Evolutionary conservation across 2,329 filamentous ascomycete species (phyloP).

Genomic region (Tolypocladium nubicola): DNA sequence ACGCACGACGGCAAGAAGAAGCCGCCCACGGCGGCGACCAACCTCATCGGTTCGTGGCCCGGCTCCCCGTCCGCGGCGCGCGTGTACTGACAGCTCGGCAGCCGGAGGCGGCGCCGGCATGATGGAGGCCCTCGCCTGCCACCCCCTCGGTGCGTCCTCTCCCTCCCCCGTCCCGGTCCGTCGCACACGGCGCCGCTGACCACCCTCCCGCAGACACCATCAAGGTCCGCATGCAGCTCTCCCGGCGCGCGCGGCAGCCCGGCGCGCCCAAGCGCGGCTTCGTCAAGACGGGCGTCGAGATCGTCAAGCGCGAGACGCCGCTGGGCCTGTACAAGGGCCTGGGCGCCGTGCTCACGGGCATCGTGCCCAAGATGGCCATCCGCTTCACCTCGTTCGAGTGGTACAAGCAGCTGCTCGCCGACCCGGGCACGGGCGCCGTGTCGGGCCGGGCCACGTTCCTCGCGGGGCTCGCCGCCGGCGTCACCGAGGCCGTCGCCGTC

Average conservation of each 20-base stretch:
- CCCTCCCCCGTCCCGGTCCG: too few species aligned
- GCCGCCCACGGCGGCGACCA: slow-evolving; percentile 77
- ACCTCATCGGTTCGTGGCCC: slow-evolving; percentile 65
- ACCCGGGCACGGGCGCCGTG: slow-evolving; percentile 55
- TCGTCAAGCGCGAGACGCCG: slow-evolving; percentile 81
- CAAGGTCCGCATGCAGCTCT: slow-evolving; percentile 99
- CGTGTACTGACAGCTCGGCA: slow-evolving; percentile 25
- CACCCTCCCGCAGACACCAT: slow-evolving; percentile 75
- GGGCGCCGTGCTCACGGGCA: slow-evolving; percentile 91
- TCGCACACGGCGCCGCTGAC: not conserved
- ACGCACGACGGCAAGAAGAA: slow-evolving; percentile 44
- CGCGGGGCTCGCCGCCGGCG: slow-evolving; percentile 81
- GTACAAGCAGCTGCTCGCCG: slow-evolving; percentile 77
- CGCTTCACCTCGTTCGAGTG: slow-evolving; percentile 95
- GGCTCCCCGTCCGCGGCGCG: too few species aligned
- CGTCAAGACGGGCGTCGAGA: slow-evolving; percentile 72
- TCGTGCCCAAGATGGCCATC: slow-evolving; percentile 98
- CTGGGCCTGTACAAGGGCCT: slow-evolving; percentile 94
- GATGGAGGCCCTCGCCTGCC: slow-evolving; percentile 97
- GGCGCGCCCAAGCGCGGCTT: slow-evolving; percentile 85
- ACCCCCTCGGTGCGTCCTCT: slow-evolving; percentile 65
- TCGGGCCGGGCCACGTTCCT: slow-evolving; percentile 58
- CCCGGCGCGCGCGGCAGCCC: slow-evolving; percentile 68
- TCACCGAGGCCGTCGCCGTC: slow-evolving; percentile 92
- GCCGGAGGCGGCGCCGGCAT: slow-evolving; percentile 95